Conservation (phyloP, 2,329 filamentous ascomycete species). For the Xylaria sp. region DNA sequence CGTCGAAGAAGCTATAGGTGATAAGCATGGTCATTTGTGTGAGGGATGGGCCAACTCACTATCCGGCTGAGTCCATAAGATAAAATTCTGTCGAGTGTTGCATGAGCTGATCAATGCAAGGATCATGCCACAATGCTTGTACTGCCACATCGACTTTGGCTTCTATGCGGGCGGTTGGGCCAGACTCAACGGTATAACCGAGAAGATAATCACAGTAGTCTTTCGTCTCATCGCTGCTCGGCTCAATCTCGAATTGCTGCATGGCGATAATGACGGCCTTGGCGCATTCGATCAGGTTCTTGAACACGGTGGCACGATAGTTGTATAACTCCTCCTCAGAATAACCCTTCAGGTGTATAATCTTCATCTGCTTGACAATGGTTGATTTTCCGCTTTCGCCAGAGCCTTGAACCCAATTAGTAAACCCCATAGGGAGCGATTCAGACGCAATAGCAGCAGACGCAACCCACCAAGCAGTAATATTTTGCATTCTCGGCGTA, state of each 20-base stretch:
- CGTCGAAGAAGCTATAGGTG: conserved; percentile 85
- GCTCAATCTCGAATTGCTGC: conserved; percentile 88
- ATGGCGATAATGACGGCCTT: conserved; percentile 93
- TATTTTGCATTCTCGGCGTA: conserved; percentile 99
- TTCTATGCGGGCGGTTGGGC: conserved; percentile 87
- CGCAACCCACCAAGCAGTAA: conserved; percentile 79
- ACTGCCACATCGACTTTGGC: conserved; percentile 83
- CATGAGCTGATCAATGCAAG: conserved; percentile 82
- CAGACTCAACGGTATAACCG: conserved; percentile 89
- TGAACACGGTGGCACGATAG: conserved; percentile 96
- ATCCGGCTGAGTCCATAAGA: conserved; percentile 98
- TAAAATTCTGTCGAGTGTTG: conserved; percentile 98
- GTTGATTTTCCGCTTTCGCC: conserved; percentile 99
- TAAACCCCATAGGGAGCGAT: neutral
- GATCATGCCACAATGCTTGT: conserved; percentile 88
- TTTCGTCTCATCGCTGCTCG: conserved; percentile 75
- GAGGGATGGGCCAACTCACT: conserved; percentile 62
- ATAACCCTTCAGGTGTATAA: conserved; percentile 98
- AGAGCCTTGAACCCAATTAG: conserved; percentile 67
- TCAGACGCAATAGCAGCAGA: neutral
- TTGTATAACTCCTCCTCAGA: conserved; percentile 91
- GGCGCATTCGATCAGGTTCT: conserved; percentile 96
- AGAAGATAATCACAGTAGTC: conserved; percentile 82
- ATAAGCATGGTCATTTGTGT: conserved; percentile 39
- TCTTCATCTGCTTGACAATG: conserved; percentile 99